Evolutionary conservation across 2,329 filamentous ascomycete genomes (phyloP), one percentile per base, ranked within the genome.

Genomic region (Penicillium psychrosexuale): DNA sequence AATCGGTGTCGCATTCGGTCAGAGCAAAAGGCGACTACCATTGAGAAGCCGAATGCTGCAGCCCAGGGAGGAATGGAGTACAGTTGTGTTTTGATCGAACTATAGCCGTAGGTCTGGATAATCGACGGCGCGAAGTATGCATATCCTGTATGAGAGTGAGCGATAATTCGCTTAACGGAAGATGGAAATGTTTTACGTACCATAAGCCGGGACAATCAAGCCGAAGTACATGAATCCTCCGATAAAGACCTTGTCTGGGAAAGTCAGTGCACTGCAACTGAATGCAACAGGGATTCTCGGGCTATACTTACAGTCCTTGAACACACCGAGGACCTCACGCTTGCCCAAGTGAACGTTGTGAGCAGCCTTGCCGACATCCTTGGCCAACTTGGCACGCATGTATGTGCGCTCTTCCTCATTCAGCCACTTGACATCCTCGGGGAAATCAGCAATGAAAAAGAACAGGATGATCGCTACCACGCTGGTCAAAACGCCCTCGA

Each of bases 191-290:
- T 12, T 52, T 3, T 12, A 59, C 64, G 45, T 58, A 64, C 86
- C 81, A 68, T 91, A 91, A 5, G 87, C 88, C 0, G 89, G 87
- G 1, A 92, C 87, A 61, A 91, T 85, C 56, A 91, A 79, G 11
- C 88, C 89, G 64, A 92, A 86, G 73, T 92, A 93, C 88, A 91
- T 91, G 70, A 91, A 79, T 0, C 87, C 88, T 42, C 87, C 89
- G 13, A 91, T 71, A 64, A 89, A 82, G 63, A 91, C 80, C 71
- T 89, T 90, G 65, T 74, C 74, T 76, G 49, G 5, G 19, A 24
- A 24, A 34, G 57, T 69, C 31, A 67, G 65, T 40, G 40, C 42
- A 17, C 33, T 24, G 40, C 6, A 37, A 12, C 8, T 22, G 9
- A 39, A n/a, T 7, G 17, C 15, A 38, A 17, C 15, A 33, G 3